Conservation (phyloP, 1,139 yeast genomes). For the Pichia norvegensis region DNA sequence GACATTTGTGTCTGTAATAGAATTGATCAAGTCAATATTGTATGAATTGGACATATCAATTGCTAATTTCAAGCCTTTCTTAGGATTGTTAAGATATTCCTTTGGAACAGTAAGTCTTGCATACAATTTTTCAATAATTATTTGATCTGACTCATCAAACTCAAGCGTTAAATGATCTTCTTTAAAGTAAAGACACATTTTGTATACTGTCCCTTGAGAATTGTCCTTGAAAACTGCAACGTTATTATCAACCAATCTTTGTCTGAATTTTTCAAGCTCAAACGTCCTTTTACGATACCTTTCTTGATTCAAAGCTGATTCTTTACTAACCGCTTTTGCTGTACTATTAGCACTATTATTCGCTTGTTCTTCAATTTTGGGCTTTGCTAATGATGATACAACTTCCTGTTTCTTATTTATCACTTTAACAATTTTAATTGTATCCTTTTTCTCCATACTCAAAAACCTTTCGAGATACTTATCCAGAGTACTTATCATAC, state of each 20-base stretch:
- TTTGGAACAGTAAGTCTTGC: slow-evolving; percentile 26
- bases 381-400: not conserved
- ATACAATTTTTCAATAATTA: slow-evolving; percentile 20
- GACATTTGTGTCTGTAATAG: slow-evolving; percentile 22
- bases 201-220: slow-evolving; percentile 21
- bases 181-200: slow-evolving; percentile 20
- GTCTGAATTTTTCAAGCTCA: slow-evolving; percentile 22
- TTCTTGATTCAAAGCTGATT: slow-evolving; percentile 9
- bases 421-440: slow-evolving; percentile 42
- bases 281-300: slow-evolving; percentile 12
- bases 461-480: slow-evolving; percentile 50
- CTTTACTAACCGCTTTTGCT: too few species aligned
- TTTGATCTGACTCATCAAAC: slow-evolving; percentile 23
- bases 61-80: slow-evolving; percentile 31
- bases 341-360: slow-evolving; percentile 1
- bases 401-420: slow-evolving; percentile 13
- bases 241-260: slow-evolving; percentile 19
- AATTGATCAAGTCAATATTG: slow-evolving; percentile 21
- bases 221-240: slow-evolving; percentile 24
- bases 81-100: slow-evolving; percentile 31
- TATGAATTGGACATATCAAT: slow-evolving; percentile 25
- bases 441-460: slow-evolving; percentile 50
- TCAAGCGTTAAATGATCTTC: slow-evolving; percentile 25
- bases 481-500: slow-evolving; percentile 51
- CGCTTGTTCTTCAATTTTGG: slow-evolving; percentile 1